A percentile compares a stretch with the other conserved stretches of the same genome.
Conservation (phyloP, 805 yeast species). For the Nadsonia fulvescens region DNA sequence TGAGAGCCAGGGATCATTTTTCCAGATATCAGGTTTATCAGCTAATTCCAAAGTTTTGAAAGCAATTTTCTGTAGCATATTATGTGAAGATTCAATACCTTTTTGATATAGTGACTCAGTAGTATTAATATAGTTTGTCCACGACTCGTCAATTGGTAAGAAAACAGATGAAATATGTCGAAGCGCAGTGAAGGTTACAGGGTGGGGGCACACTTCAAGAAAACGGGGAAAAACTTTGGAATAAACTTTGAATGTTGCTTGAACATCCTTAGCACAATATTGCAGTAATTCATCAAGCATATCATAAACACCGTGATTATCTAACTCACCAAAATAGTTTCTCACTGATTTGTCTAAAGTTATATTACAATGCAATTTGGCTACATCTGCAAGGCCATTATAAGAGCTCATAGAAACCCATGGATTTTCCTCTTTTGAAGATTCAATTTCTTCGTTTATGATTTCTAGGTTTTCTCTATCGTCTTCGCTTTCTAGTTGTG, state of each 20-base stretch:
- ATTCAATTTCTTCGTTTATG: slow-evolving; percentile 10
- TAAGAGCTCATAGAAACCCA: slow-evolving; percentile 69
- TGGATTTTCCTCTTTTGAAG: slow-evolving; percentile 28
- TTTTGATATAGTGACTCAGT: slow-evolving; percentile 54
- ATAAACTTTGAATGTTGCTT: slow-evolving; percentile 54
- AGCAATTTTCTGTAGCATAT: slow-evolving; percentile 41
- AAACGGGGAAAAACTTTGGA: slow-evolving; percentile 54
- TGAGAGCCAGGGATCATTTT: slow-evolving; percentile 69
- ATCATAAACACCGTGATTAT: slow-evolving; percentile 33
- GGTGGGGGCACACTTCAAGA: slow-evolving; percentile 62
- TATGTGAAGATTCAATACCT: slow-evolving; percentile 36
- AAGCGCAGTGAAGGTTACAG: slow-evolving; percentile 82
- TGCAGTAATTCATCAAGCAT: slow-evolving; percentile 43
- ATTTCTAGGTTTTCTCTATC: slow-evolving; percentile 5
- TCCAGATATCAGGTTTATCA: slow-evolving; percentile 24
- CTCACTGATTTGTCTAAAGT: slow-evolving; percentile 49
- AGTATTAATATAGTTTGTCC: slow-evolving; percentile 53
- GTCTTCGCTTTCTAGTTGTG: slow-evolving; percentile 5
- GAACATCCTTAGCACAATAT: slow-evolving; percentile 79
- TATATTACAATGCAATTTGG: slow-evolving; percentile 57
- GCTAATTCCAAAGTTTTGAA: slow-evolving; percentile 33
- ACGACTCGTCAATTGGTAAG: slow-evolving; percentile 55
- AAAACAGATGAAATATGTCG: slow-evolving; percentile 54
- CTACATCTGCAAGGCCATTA: slow-evolving; percentile 67
- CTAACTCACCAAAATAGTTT: slow-evolving; percentile 39